Base-by-base conservation (phyloP, 192 early-diverging fungal species). In the Dissophora globulifera region DNA sequence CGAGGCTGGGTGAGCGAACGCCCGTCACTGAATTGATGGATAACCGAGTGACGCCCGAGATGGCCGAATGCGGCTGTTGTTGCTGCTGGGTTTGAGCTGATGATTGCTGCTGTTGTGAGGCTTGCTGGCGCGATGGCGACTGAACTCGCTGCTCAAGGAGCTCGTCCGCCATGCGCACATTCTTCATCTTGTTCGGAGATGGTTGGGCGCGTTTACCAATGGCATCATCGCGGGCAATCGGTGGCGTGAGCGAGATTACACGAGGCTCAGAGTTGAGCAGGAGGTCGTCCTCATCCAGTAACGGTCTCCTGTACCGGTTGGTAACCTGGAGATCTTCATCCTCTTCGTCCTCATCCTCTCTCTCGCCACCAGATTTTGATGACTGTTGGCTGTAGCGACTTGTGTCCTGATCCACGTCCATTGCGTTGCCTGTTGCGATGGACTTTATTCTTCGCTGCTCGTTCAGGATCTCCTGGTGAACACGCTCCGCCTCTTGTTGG, bases 221-320 rank as follows among this genome's bases (percentile, higher is more conserved):
- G 26, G 67, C 26, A 25, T 75, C 61, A 45, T 79, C 80, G 25
- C 82, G 82, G 47, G 84, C 84, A 48, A 83, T 81, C 12, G 78
- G 50, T 4, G 84, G 84, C 4, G 84, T 85, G 0, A 85, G 47
- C 4, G 84, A 83, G 27, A 85, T 82, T 15, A 81, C 80, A 12
- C 82, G 82, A 4, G 81, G 80, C 50, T 85, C 83, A 1, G 51
- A 23, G 19, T 54, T 62, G 27, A 65, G 29, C 10, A 76, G 47
- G 23, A 76, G 51, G 23, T 76, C 72, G 33, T 60, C 62, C 41
- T 75, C 72, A 23, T 76, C 72, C 3, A 76, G 35, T 11, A 76
- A 51, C 17, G 72, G 72, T 22, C 67, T 76, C 31, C 64, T 45
- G 33, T 62, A 67, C 7, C 22, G 57, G 23, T 63, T 82, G 48